A percentile compares a stretch with the other conserved stretches of the same genome.
Conservation (phyloP, 768 basidiomycete species). For the Suillus variegatus region DNA sequence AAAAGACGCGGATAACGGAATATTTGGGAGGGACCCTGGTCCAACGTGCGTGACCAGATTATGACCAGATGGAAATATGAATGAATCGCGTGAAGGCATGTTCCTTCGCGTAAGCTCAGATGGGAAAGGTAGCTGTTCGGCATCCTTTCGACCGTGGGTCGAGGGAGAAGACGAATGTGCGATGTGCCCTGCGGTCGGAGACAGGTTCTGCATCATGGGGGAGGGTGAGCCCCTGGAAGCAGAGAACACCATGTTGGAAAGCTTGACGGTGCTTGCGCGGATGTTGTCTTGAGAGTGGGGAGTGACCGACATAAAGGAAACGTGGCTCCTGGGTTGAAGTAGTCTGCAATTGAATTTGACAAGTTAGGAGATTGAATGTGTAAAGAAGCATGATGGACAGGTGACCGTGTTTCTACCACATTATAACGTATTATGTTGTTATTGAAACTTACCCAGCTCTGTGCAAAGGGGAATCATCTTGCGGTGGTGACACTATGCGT, state of each 20-base stretch:
- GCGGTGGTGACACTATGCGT: slow-evolving; percentile 24
- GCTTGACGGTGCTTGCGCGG: slow-evolving; percentile 63
- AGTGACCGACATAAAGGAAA: slow-evolving; percentile 24
- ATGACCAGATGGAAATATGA: slow-evolving; percentile 41
- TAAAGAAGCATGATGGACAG: slow-evolving; percentile 14
- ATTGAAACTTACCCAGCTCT: slow-evolving; percentile 53
- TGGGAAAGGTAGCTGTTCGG: background rate
- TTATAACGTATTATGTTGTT: slow-evolving; percentile 10
- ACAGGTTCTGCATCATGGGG: background rate
- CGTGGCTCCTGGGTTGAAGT: slow-evolving; percentile 55
- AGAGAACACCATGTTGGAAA: slow-evolving; percentile 51
- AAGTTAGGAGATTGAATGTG: slow-evolving; percentile 15
- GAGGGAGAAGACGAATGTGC: background rate
- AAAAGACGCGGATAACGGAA: slow-evolving; percentile 24
- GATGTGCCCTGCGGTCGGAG: background rate
- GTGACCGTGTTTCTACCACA: slow-evolving; percentile 6
- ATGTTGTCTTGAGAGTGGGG: slow-evolving; percentile 66
- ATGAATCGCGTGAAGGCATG: slow-evolving; percentile 30
- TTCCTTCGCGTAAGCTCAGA: background rate
- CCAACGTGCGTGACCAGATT: slow-evolving; percentile 13
- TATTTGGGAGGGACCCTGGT: slow-evolving; percentile 6
- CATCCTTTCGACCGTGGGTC: background rate
- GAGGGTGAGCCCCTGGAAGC: slow-evolving; percentile 24
- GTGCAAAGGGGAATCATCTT: slow-evolving; percentile 44
- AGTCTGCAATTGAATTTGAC: slow-evolving; percentile 39